These are phyloP conservation scores for Elaphomyces granulatus DNA, from an alignment of 495 filamentous ascomycete genomes.

Conservation along the genomic window DNA sequence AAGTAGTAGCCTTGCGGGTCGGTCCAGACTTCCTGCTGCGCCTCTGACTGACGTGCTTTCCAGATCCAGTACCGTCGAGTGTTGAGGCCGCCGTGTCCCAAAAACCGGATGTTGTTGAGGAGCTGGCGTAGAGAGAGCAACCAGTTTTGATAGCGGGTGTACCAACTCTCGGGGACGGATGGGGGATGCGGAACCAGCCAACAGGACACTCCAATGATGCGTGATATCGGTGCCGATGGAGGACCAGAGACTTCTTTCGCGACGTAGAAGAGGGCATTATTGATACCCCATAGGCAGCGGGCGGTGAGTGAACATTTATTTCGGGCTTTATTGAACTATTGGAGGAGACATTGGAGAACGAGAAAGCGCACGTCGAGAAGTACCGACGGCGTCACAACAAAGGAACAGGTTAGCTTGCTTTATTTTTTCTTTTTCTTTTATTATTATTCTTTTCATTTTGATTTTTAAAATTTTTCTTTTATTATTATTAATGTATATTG, in stretches of 20 bases:
- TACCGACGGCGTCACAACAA: constrained; percentile 2
- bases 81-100: constrained; percentile 44
- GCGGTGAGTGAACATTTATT: constrained; percentile 42
- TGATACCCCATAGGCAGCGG: constrained; percentile 49
- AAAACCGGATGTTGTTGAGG: constrained; percentile 40
- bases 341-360: neutral
- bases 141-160: constrained; percentile 38
- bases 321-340: constrained; percentile 36
- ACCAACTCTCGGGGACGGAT: constrained; percentile 36
- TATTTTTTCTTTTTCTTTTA: neutral
- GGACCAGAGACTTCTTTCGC: constrained; percentile 32
- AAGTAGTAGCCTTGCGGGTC: constrained; percentile 50
- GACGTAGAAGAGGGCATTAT: constrained; percentile 50
- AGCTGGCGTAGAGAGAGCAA: constrained; percentile 41
- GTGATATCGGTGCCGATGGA: constrained; percentile 9
- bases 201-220: constrained; percentile 48
- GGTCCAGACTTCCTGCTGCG: constrained; percentile 42
- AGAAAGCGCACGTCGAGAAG: constrained; percentile 2
- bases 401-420: constrained; percentile 12
- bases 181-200: constrained; percentile 42
- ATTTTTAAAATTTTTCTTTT: neutral
- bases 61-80: constrained; percentile 50
- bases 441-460: neutral
- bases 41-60: constrained; percentile 43
- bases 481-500: constrained; percentile 6